These are phyloP conservation scores for Neurospora tetrasperma DNA, from an alignment of 495 filamentous ascomycete genomes.

Conservation along the genomic window DNA sequence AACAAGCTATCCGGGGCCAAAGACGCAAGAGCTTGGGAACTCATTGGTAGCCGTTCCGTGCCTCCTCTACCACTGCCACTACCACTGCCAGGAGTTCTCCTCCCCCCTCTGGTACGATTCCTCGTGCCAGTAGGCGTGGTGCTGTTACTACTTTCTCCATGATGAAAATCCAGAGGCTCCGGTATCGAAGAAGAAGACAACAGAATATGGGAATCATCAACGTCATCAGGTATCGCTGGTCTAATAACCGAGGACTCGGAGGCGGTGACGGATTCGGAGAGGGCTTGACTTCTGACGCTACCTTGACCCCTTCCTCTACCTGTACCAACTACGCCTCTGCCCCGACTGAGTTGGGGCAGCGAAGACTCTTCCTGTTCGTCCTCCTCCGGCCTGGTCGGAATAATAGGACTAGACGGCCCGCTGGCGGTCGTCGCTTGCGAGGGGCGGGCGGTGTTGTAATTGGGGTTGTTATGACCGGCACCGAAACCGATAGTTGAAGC, in stretches of 20 bases:
- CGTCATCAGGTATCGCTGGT: not conserved
- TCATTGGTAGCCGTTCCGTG: not conserved
- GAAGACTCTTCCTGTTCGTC: not conserved
- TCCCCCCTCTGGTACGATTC: not conserved
- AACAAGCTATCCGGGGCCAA: slow-evolving; percentile 21
- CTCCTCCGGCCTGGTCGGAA: not conserved
- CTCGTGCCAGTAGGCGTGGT: not conserved
- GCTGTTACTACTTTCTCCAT: too few relatives aligned
- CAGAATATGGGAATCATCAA: not conserved
- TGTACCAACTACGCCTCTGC: not conserved
- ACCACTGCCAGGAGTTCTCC: not conserved
- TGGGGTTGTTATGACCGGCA: slow-evolving; percentile 3
- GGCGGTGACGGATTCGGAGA: not conserved
- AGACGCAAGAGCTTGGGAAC: not conserved
- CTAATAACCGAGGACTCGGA: not conserved
- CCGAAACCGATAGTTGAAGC: not conserved
- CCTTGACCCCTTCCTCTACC: not conserved
- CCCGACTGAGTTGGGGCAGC: not conserved
- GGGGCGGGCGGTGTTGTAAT: slow-evolving; percentile 14
- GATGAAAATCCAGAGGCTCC: slow-evolving; percentile 1
- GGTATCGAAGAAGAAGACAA: not conserved
- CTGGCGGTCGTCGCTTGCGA: slow-evolving; percentile 40
- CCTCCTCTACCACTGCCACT: not conserved
- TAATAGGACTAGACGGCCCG: slow-evolving; percentile 20
- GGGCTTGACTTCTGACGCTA: not conserved